These are phyloP conservation scores for Lasiodiplodia theobromae DNA, from an alignment of 2,329 filamentous ascomycete genomes.

Conservation along the genomic window DNA sequence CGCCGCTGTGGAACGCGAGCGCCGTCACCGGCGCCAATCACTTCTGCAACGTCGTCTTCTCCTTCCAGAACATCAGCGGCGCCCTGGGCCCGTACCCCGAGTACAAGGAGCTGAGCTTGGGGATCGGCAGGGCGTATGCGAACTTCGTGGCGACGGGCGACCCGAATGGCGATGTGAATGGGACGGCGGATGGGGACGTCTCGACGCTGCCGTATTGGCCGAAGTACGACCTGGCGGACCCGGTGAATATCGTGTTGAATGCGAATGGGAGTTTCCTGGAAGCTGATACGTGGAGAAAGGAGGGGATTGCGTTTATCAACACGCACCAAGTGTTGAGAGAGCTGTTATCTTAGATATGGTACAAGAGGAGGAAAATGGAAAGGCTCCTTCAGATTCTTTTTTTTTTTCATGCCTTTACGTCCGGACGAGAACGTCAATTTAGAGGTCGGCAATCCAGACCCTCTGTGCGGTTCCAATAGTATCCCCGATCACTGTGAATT, in stretches of 20 bases:
- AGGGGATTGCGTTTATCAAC: conserved; percentile 48
- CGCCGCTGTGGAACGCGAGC: conserved; percentile 51
- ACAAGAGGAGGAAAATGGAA: not conserved
- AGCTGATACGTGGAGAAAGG: conserved; percentile 46
- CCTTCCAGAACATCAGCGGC: conserved; percentile 49
- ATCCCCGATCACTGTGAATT: not conserved
- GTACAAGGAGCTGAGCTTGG: conserved; percentile 47
- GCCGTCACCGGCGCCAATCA: conserved; percentile 54
- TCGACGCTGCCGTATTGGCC: conserved; percentile 45
- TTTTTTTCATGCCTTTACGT: not conserved
- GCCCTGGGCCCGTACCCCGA: conserved; percentile 37
- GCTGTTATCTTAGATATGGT: conserved; percentile 11
- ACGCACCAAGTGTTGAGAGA: conserved; percentile 29
- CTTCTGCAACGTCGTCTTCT: conserved; percentile 54
- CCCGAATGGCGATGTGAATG: conserved; percentile 43
- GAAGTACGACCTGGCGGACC: conserved; percentile 42
- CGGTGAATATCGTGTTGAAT: conserved; percentile 49
- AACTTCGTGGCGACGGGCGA: conserved; percentile 50
- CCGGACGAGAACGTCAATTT: not conserved
- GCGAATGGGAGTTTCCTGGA: conserved; percentile 43
- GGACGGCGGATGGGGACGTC: conserved; percentile 31
- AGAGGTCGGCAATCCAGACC: not conserved
- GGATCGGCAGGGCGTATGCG: conserved; percentile 50
- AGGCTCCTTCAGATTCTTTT: not conserved
- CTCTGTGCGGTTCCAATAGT: not conserved